Evolutionary conservation across 2,329 filamentous ascomycete species (phyloP).

Genomic region (Clarireedia homoeocarpa): DNA sequence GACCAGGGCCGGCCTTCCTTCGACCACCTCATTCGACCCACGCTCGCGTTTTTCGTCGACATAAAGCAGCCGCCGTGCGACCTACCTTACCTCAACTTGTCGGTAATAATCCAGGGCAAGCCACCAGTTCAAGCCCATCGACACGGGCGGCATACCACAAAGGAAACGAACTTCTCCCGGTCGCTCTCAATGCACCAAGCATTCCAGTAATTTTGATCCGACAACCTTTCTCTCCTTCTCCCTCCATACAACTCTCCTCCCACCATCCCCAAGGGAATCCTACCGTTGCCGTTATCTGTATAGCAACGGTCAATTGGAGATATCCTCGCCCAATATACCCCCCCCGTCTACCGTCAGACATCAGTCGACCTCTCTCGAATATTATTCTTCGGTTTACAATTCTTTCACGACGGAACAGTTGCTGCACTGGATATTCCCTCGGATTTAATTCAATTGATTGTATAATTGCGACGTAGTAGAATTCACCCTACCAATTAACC

Average conservation of each 20-base stretch:
- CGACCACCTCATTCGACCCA: neutral
- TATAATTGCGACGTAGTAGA: slow-evolving; percentile 2
- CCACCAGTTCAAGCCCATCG: neutral
- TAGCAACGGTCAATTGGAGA: slow-evolving; percentile 8
- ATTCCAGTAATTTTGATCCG: slow-evolving; percentile 5
- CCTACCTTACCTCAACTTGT: neutral
- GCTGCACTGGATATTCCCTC: neutral
- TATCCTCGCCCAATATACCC: too few relatives aligned
- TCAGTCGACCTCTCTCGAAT: neutral
- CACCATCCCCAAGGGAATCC: neutral
- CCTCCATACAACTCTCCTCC: neutral
- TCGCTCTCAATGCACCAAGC: slow-evolving; percentile 6
- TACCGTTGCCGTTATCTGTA: neutral
- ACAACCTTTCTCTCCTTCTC: slow-evolving; percentile 2
- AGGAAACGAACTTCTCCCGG: neutral
- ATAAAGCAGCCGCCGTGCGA: neutral
- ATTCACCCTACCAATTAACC: neutral
- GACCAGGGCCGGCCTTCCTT: slow-evolving; percentile 3
- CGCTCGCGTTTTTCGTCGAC: neutral
- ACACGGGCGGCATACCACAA: neutral
- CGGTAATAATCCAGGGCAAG: neutral
- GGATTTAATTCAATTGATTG: slow-evolving; percentile 4
- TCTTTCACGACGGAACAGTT: neutral
- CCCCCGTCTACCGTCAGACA: too few relatives aligned
- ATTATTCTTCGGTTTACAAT: neutral